Conservation (phyloP, 192 early-diverging fungal species). For the Linderina pennispora region DNA sequence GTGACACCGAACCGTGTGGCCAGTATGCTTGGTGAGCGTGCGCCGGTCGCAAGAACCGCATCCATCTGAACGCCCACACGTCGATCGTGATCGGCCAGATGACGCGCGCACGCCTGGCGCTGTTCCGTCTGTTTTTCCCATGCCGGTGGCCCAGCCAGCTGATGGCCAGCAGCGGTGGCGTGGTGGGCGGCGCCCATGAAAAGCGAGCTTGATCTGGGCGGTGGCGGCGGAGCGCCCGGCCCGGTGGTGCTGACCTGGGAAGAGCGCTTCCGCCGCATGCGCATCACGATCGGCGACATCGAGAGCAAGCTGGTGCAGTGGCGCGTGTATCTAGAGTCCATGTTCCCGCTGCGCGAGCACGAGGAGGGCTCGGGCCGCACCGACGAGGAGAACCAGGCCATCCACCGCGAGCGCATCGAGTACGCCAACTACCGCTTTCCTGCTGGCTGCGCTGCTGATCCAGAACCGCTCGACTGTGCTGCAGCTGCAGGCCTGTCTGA, state of each 20-base stretch:
- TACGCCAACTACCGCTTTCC: constrained; percentile 46
- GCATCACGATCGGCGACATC: constrained; percentile 27
- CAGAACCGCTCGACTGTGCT: constrained; percentile 41
- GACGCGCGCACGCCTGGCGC: constrained; percentile 39
- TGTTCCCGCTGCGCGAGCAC: constrained; percentile 44
- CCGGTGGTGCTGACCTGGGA: constrained; percentile 44
- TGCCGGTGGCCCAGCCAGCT: constrained; percentile 48
- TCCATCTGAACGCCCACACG: constrained; percentile 43
- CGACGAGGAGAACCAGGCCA: constrained; percentile 20
- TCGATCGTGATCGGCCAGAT: constrained; percentile 44
- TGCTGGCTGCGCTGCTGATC: constrained; percentile 35
- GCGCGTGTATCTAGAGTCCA: constrained; percentile 45
- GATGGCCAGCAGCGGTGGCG: constrained; percentile 23
- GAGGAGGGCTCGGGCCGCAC: constrained; percentile 33
- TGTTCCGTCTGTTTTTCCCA: constrained; percentile 46
- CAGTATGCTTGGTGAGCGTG: constrained; percentile 42
- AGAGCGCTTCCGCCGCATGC: constrained; percentile 43
- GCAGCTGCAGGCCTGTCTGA: constrained; percentile 47
- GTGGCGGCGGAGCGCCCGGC: constrained; percentile 32
- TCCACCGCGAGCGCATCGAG: constrained; percentile 37
- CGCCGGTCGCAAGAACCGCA: constrained; percentile 43
- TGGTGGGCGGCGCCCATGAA: constrained; percentile 10
- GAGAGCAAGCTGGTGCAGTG: constrained; percentile 47
- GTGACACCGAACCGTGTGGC: constrained; percentile 34
- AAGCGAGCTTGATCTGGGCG: constrained; percentile 18